These are phyloP conservation scores for Nadsonia commutata DNA, from an alignment of 1,139 yeast genomes.

Conservation along the genomic window DNA sequence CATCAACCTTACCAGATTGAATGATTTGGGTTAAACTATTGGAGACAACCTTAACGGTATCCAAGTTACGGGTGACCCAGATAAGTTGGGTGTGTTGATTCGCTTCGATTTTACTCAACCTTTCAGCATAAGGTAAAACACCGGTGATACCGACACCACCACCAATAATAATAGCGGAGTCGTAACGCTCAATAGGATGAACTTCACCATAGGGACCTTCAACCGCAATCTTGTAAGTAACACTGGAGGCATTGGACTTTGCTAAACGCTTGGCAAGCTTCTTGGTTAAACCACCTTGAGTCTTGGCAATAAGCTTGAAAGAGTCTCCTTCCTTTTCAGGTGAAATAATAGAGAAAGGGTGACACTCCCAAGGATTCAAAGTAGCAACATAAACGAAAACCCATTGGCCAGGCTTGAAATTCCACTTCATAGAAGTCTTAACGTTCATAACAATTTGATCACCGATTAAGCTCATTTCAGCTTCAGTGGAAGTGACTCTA, in stretches of 20 bases:
- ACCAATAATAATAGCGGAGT: slow-evolving; percentile 35
- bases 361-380: slow-evolving; percentile 39
- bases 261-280: slow-evolving; percentile 3
- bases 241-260: neutral
- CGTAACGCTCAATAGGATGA: slow-evolving; percentile 36
- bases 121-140: slow-evolving; percentile 15
- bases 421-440: slow-evolving; percentile 23
- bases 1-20: slow-evolving; percentile 6
- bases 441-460: slow-evolving; percentile 15
- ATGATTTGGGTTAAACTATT: slow-evolving; percentile 10
- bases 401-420: slow-evolving; percentile 40
- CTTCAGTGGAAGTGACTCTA: neutral
- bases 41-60: slow-evolving; percentile 28
- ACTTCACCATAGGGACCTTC: slow-evolving; percentile 47
- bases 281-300: slow-evolving; percentile 18
- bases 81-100: slow-evolving; percentile 4
- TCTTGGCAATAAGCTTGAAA: slow-evolving; percentile 22
- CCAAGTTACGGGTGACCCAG: slow-evolving; percentile 4
- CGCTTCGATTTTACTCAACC: slow-evolving; percentile 4
- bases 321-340: slow-evolving; percentile 5
- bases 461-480: slow-evolving; percentile 1
- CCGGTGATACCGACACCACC: slow-evolving; percentile 65
- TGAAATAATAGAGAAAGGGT: slow-evolving; percentile 46
- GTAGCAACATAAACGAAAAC: slow-evolving; percentile 37
- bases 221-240: slow-evolving; percentile 21